Base-by-base conservation (phyloP, 2,329 filamentous ascomycete species). In the Scortechinia acanthostroma region DNA sequence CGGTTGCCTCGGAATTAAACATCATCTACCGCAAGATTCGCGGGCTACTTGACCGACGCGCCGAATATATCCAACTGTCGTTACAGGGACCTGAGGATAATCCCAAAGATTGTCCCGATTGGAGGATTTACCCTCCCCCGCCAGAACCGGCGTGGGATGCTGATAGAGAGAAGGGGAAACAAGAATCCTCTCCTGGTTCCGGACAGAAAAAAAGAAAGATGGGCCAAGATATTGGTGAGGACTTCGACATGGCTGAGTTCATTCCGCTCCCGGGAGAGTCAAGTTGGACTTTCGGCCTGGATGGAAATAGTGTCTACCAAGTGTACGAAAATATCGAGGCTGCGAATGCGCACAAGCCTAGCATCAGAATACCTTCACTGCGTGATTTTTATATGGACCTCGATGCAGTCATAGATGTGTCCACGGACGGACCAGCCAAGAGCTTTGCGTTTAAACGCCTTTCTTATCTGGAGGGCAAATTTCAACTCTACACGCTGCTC, bases 331-430 rank as follows among this genome's bases (percentile, higher is more conserved):
- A 77, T 42, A 67, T 76, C 3, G 72, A 76, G 46, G 77, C 80
- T 2, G 70, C 74, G 25, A 73, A 83, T 44, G 69, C 77, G 16
- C 76, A 81, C 49, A 73, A 74, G 16, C 90, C 91, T 0, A 78
- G 90, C 15, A 76, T 95, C 43, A 73, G 81, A 42, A 87, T 97
- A n/a, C 93, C 93, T 1, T 95, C 88, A 3, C 80, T 97, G 55
- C 81, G 91, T 55, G 91, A 98, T 56, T 98, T 91, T 57, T 98
- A 97, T 62, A 87, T 95, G 72, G 91, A 96, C 58, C 70, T 98
- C 21, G 93, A 98, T 58, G 74, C 82, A 19, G 84, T 97, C 47
- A 73, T 95, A 44, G 82, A 85, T 47, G 81, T 94, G n/a, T 95
- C 91, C 1, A 95, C 91, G 0, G 91, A 98, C 58, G 93, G 93